A percentile compares a stretch with the other conserved stretches of the same genome.
phyloP scores from a whole-genome alignment of 176 grass and related monocot species.

The Leersia perrieri region DNA sequence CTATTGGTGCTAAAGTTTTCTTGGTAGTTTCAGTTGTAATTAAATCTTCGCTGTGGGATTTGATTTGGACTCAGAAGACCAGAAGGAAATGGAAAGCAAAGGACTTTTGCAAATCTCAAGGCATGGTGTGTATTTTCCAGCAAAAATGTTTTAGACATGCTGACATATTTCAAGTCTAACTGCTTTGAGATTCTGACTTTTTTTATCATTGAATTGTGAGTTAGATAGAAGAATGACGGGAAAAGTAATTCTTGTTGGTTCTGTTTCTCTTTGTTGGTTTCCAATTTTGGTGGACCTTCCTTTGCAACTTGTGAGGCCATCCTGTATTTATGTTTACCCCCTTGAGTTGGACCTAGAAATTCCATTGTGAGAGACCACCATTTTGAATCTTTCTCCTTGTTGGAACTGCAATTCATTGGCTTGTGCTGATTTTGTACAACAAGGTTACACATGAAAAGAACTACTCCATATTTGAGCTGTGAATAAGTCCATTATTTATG shows the following conservation, averaged over 20 bases:
- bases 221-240: conserved; percentile 27
- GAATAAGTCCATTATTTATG: not conserved
- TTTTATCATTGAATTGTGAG: too few species aligned
- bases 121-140: too few species aligned
- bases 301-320: not conserved
- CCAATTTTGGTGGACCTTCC: too few species aligned
- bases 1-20: too few species aligned
- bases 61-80: too few species aligned
- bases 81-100: too few species aligned
- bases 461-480: not conserved
- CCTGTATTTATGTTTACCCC: not conserved
- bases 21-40: too few species aligned
- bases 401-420: not conserved
- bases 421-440: not conserved
- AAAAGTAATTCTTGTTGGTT: not conserved
- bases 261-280: not conserved
- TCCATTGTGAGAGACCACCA: not conserved
- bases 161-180: too few species aligned
- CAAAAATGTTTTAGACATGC: too few species aligned
- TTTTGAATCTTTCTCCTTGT: not conserved
- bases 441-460: conserved; percentile 1
- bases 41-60: too few species aligned
- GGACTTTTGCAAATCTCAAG: too few species aligned
- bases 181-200: too few species aligned
- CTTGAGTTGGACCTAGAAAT: not conserved